Evolutionary conservation across 208 protist genomes (phyloP), one percentile per base, ranked within the genome.

Genomic region (Kentomonas sorsogonicus): DNA sequence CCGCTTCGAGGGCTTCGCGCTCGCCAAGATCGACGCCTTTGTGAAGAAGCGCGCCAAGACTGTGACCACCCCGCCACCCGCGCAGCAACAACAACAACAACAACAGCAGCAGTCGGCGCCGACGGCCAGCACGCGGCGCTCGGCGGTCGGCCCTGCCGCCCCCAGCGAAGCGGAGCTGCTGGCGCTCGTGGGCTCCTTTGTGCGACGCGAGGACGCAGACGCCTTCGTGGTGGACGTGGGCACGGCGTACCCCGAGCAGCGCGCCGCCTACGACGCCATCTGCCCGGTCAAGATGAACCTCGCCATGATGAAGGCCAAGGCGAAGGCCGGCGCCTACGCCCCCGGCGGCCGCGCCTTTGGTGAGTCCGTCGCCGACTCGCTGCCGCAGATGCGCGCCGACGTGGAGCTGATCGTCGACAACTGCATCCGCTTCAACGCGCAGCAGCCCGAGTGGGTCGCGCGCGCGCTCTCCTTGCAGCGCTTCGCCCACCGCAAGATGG

Each of bases 271-370:
- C 63, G 62, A 80, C 16, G 68, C 56, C 43, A 60, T 76, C 18
- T 95, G 88, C 53, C 88, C 88, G 0, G n/a, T 63, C 44, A 71
- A 79, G 38, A 92, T 95, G 83, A 82, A 89, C 62, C 72, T 95
- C 20, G 52, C n/a, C 13, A 52, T 80, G n/a, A 82, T 86, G 67
- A 60, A 63, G 54, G 57, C 88, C 46, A 74, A 76, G 11, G 83
- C 82, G 10, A 57, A 64, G 48, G 71, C 61, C 16, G 88, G 88
- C 1, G 71, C 67, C 58, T 94, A 94, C 60, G 70, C 72, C 0
- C 30, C 27, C 3, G 40, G 20, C 40, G 46, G 29, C 40, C 26
- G 27, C 66, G 46, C 78, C 26, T 73, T 81, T 34, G 82, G 76
- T 10, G 50, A 20, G 36, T 75, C 76, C n/a, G 67, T 91, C 20